Base-by-base conservation (phyloP, 108 stramenopile species). In the Cylindrotheca closterium region DNA sequence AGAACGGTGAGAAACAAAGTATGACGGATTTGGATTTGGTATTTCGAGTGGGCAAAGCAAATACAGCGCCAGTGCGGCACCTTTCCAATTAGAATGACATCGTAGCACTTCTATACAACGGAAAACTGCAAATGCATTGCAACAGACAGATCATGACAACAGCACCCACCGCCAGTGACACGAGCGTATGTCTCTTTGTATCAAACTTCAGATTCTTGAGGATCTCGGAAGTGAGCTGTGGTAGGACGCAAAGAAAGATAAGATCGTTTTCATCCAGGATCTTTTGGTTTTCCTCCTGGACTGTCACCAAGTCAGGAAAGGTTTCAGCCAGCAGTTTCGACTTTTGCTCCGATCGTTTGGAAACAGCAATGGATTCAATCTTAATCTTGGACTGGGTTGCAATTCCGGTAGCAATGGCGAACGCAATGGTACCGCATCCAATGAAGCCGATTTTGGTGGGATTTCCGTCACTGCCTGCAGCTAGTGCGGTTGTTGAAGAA, bases 391-490 rank as follows among this genome's bases (percentile, higher is more conserved):
- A 47, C 27, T 79, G 72, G 4, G 62, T 68, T 27, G 68, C 78
- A 23, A 93, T 56, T 15, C 83, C 87, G 1, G 69, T 85, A 23
- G 85, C 92, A 48, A 93, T 93, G 49, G 84, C 71, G 17, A 68
- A 65, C 27, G 87, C 92, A 54, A 93, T 89, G 8, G 92, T 93
- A 18, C 92, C 92, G 54, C 77, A 88, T n/a, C 92, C 92, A 29
- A 89, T 32, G 64, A 93, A 89, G 18, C 92, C 92, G 19, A 83
- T 73, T 23, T 37, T 58, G 58, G 10, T 24, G 26, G n/a, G n/a
- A n/a, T n/a, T n/a, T n/a, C n/a, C n/a, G n/a, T n/a, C n/a, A n/a
- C n/a, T n/a, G n/a, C n/a, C n/a, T n/a, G n/a, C n/a, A n/a, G n/a
- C n/a, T n/a, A n/a, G n/a, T n/a, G n/a, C n/a, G n/a, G n/a, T n/a